phyloP scores from a whole-genome alignment of 2,329 filamentous ascomycete species.

The Neurospora sp. region DNA sequence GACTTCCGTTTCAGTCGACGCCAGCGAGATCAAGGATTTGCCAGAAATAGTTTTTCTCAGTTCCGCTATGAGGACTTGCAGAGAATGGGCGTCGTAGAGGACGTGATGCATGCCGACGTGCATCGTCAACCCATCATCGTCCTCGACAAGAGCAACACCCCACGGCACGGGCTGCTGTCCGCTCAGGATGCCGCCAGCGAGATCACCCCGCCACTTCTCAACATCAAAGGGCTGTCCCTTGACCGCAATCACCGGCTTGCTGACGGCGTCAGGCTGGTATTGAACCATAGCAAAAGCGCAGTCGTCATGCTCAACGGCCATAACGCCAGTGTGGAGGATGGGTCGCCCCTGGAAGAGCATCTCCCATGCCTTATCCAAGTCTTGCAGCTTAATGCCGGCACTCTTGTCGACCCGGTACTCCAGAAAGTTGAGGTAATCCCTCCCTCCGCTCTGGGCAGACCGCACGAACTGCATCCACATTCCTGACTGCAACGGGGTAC shows the following conservation, averaged over 20 bases:
- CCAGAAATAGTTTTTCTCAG: slow-evolving; percentile 33
- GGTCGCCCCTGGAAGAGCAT: slow-evolving; percentile 44
- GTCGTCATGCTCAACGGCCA: slow-evolving; percentile 47
- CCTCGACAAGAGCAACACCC: slow-evolving; percentile 42
- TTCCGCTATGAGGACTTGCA: slow-evolving; percentile 54
- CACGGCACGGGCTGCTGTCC: slow-evolving; percentile 30
- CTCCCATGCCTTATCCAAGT: slow-evolving; percentile 50
- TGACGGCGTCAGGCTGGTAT: slow-evolving; percentile 25
- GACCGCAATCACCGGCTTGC: slow-evolving; percentile 12
- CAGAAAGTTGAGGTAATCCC: slow-evolving; percentile 68
- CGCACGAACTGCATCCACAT: slow-evolving; percentile 68
- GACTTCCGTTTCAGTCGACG: slow-evolving; percentile 15
- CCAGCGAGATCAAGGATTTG: not conserved
- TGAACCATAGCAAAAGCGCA: slow-evolving; percentile 68
- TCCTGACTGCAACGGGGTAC: slow-evolving; percentile 68
- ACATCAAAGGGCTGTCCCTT: slow-evolving; percentile 20
- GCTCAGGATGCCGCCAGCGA: slow-evolving; percentile 15
- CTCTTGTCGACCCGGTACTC: slow-evolving; percentile 41
- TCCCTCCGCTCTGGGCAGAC: slow-evolving; percentile 40
- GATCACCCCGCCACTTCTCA: slow-evolving; percentile 30
- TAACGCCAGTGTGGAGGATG: slow-evolving; percentile 71
- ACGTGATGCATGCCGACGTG: slow-evolving; percentile 62
- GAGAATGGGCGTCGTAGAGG: slow-evolving; percentile 73
- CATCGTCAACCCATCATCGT: slow-evolving; percentile 21
- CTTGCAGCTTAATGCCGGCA: slow-evolving; percentile 6